Base-by-base conservation (phyloP, 192 early-diverging fungal species). In the Linnemannia zychae region DNA sequence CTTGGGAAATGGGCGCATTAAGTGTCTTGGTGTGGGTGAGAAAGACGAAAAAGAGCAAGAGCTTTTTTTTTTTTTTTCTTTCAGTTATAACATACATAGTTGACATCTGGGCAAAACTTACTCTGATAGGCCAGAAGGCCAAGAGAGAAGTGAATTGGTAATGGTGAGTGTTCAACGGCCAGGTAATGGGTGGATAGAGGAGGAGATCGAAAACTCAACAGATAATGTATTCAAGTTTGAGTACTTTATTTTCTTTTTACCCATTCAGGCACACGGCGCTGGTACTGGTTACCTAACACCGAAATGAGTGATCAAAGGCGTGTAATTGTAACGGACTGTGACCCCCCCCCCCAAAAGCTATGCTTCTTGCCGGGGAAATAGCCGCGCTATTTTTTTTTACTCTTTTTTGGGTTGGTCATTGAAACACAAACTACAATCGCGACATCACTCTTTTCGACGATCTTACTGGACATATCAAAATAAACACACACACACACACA, bases 171-270 rank as follows among this genome's bases (percentile, higher is more conserved):
- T n/a, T n/a, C 16, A 15, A 49, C 13, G 17, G 28, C 24, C 22
- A 13, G 57, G 57, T 2, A 63, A 31, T 22, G 57, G 57, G 57
- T 63, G 57, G 57, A 63, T 63, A 63, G 28, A 28, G 11, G 57
- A 57, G 53, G 57, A 63, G 57, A 63, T 63, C 57, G 57, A 63
- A 63, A 31, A 63, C n/a, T n/a, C n/a, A n/a, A n/a, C n/a, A n/a
- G n/a, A 24, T n/a, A 6, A 53, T 53, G 18, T 53, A 53, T 53
- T 28, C 57, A 63, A 63, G 28, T 31, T 63, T 63, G 28, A n/a
- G 57, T 24, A 63, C 24, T 28, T 31, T n/a, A 24, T 31, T 28
- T 28, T 63, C 28, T 28, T 11, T 31, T 63, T 31, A 15, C 24
- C 31, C 15, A 63, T 31, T 24, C 57, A 31, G 57, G 57, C 28